A percentile compares a stretch with the other conserved stretches of the same genome.
Evolutionary conservation across 768 basidiomycete genomes (phyloP).

Genomic region (Amanita pallidorosea): DNA sequence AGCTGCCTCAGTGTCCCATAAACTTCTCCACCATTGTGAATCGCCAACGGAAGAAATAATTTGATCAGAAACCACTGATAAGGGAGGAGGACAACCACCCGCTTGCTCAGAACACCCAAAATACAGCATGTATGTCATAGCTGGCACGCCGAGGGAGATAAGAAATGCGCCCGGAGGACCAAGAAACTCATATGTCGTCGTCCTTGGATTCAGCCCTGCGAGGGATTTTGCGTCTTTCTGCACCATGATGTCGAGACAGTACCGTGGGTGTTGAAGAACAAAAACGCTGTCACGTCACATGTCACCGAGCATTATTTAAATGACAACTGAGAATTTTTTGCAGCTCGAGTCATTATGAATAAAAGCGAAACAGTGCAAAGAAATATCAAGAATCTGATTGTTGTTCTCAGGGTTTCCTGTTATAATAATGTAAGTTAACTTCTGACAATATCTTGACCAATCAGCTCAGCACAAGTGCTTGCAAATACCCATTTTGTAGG

Average conservation of each 20-base stretch:
- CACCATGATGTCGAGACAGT: conserved; percentile 14
- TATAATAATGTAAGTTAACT: too few species aligned
- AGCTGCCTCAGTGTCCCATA: conserved; percentile 79
- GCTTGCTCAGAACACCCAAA: conserved; percentile 66
- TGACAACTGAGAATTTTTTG: too few species aligned
- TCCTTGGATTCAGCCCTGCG: conserved; percentile 49
- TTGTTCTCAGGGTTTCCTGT: too few species aligned
- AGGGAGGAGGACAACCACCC: conserved; percentile 58
- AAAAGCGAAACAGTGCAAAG: too few species aligned
- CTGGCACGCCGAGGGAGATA: conserved; percentile 61
- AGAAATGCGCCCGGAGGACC: conserved; percentile 71
- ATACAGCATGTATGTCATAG: conserved; percentile 62
- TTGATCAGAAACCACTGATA: conserved; percentile 27
- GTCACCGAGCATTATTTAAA: too few species aligned
- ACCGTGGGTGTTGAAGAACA: too few species aligned
- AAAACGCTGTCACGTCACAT: too few species aligned
- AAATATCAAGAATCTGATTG: too few species aligned
- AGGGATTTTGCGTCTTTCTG: conserved; percentile 7
- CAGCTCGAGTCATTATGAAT: too few species aligned
- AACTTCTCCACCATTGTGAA: conserved; percentile 52
- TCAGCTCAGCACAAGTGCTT: too few species aligned
- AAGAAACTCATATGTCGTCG: conserved; percentile 70
- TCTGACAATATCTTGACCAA: too few species aligned
- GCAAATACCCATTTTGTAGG: too few species aligned
- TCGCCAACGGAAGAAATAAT: conserved; percentile 37